Percentiles rank a stretch among this genome's conserved stretches.
These are phyloP conservation scores for Naematelia encephala DNA, from an alignment of 768 basidiomycete species.

Conservation along the genomic window DNA sequence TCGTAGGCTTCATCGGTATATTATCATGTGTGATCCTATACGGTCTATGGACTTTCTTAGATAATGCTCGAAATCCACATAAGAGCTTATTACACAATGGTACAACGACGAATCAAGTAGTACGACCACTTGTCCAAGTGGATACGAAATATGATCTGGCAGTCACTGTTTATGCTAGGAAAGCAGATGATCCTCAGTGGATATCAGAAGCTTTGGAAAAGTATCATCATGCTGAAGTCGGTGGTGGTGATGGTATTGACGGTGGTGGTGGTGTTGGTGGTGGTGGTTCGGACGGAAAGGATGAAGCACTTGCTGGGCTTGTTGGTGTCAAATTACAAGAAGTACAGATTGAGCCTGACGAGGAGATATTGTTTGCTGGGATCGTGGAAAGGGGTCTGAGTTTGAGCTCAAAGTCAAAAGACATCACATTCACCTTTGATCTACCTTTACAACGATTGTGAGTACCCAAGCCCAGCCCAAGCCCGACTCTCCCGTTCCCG, in stretches of 20 bases:
- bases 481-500: too few relatives aligned
- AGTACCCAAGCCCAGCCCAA: not conserved
- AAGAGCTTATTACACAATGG: slow-evolving; percentile 12
- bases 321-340: not conserved
- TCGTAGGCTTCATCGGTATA: not conserved
- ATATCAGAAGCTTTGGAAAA: slow-evolving; percentile 2
- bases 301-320: not conserved
- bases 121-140: slow-evolving; percentile 12
- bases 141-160: slow-evolving; percentile 16
- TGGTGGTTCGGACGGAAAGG: not conserved
- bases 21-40: not conserved
- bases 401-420: slow-evolving; percentile 6
- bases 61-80: slow-evolving; percentile 15
- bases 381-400: not conserved
- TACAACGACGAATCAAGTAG: not conserved
- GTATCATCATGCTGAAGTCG: slow-evolving; percentile 7
- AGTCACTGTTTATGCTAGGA: slow-evolving; percentile 9
- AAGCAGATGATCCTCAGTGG: slow-evolving; percentile 10
- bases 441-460: slow-evolving; percentile 28
- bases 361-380: not conserved
- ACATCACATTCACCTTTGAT: slow-evolving; percentile 10
- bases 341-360: not conserved
- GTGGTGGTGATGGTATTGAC: not conserved
- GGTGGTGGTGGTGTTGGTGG: not conserved
- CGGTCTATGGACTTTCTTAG: not conserved